Evolutionary conservation across 2,329 filamentous ascomycete species (phyloP).

Genomic region (Trichothecium sympodiale): DNA sequence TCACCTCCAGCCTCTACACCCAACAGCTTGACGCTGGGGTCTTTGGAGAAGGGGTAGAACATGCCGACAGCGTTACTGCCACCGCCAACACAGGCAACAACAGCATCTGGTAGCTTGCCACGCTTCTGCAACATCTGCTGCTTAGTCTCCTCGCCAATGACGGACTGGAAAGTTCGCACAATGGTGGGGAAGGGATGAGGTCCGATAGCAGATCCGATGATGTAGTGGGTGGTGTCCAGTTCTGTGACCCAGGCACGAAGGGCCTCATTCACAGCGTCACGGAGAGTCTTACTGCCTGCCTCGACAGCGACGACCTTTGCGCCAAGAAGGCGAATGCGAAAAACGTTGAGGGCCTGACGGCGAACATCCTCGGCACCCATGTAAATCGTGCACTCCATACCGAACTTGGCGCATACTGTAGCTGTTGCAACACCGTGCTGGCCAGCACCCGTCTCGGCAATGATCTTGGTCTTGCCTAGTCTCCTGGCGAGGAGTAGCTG

Average conservation of each 20-base stretch:
- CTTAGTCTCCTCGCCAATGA: slow-evolving; percentile 93
- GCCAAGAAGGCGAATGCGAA: slow-evolving; percentile 93
- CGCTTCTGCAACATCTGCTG: slow-evolving; percentile 75
- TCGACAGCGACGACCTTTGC: slow-evolving; percentile 89
- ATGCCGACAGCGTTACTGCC: slow-evolving; percentile 93
- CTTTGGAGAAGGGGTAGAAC: slow-evolving; percentile 92
- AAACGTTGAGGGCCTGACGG: slow-evolving; percentile 92
- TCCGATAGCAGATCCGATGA: slow-evolving; percentile 94
- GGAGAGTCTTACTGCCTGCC: slow-evolving; percentile 72
- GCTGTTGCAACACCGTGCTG: slow-evolving; percentile 97
- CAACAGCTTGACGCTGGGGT: slow-evolving; percentile 73
- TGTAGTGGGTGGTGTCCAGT: slow-evolving; percentile 92
- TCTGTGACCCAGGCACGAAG: slow-evolving; percentile 88
- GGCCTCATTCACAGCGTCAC: slow-evolving; percentile 90
- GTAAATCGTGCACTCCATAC: slow-evolving; percentile 94
- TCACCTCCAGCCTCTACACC: slow-evolving; percentile 95
- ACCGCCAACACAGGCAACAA: slow-evolving; percentile 92
- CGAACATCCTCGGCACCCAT: slow-evolving; percentile 98
- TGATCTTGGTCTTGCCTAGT: slow-evolving; percentile 92
- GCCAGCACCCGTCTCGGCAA: slow-evolving; percentile 93
- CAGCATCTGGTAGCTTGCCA: slow-evolving; percentile 86
- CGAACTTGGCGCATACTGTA: slow-evolving; percentile 95
- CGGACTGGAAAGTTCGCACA: slow-evolving; percentile 91
- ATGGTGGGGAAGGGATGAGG: slow-evolving; percentile 97
- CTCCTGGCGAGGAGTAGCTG: slow-evolving; percentile 79